A percentile compares a stretch with the other conserved stretches of the same genome.
Conservation (phyloP, 2,329 filamentous ascomycete species). For the Fusarium heterosporum region DNA sequence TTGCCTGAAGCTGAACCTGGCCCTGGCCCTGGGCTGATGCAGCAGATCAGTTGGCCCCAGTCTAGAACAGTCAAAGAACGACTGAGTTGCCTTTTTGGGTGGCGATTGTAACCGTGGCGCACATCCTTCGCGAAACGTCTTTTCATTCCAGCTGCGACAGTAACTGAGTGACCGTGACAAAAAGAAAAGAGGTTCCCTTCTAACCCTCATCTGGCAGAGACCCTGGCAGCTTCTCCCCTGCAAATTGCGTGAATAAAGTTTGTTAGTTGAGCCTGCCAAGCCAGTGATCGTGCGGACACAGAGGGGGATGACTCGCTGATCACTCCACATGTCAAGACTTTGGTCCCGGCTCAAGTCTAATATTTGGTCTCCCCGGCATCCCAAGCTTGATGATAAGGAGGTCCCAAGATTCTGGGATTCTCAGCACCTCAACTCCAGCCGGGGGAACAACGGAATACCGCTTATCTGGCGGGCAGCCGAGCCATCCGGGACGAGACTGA, state of each 20-base stretch:
- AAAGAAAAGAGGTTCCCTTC: background rate
- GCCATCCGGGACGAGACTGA: background rate
- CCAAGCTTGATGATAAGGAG: background rate
- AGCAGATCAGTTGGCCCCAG: background rate
- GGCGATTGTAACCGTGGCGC: constrained; percentile 6
- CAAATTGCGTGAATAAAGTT: constrained; percentile 11
- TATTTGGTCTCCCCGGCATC: background rate
- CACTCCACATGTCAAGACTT: constrained; percentile 8
- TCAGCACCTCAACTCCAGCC: background rate
- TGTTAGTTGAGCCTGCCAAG: constrained; percentile 20
- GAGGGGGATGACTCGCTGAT: constrained; percentile 23
- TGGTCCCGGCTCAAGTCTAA: background rate
- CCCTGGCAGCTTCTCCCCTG: background rate
- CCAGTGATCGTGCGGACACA: constrained; percentile 19
- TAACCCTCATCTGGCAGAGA: background rate
- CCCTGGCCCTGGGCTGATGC: background rate
- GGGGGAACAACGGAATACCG: background rate
- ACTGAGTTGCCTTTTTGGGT: background rate
- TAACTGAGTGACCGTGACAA: background rate
- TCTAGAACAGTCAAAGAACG: background rate
- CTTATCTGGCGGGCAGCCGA: constrained; percentile 6
- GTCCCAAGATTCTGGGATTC: background rate
- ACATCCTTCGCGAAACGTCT: background rate
- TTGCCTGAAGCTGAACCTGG: background rate
- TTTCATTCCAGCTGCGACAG: constrained; percentile 15